phyloP scores from a whole-genome alignment of 2,329 filamentous ascomycete genomes.

The Curvularia sp. region DNA sequence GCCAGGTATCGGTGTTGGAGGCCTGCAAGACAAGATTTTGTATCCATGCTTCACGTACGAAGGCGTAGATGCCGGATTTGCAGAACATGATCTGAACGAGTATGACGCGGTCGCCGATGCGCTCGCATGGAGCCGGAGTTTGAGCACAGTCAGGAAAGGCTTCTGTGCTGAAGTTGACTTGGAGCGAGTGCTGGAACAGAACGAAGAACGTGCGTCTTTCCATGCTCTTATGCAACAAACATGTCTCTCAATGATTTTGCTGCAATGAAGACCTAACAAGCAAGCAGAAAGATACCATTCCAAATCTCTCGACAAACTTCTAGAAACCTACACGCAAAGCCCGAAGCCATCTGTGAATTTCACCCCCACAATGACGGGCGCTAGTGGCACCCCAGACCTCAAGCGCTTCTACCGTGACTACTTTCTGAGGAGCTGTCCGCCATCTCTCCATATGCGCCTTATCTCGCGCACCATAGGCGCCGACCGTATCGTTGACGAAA shows the following conservation, averaged over 20 bases:
- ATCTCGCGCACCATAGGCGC: slow-evolving; percentile 65
- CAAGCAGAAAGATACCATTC: slow-evolving; percentile 47
- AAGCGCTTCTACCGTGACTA: slow-evolving; percentile 63
- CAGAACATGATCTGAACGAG: slow-evolving; percentile 72
- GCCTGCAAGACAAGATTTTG: slow-evolving; percentile 52
- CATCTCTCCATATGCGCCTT: slow-evolving; percentile 61
- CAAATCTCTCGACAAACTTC: slow-evolving; percentile 47
- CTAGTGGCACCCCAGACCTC: slow-evolving; percentile 53
- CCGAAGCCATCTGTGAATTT: slow-evolving; percentile 53
- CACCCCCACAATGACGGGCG: slow-evolving; percentile 57
- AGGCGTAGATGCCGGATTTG: slow-evolving; percentile 69
- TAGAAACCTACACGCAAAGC: slow-evolving; percentile 48
- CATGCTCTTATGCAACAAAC: too few species aligned
- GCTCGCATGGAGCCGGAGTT: slow-evolving; percentile 73
- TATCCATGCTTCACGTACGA: slow-evolving; percentile 63
- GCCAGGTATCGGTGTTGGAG: slow-evolving; percentile 59
- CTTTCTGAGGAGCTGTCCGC: slow-evolving; percentile 59
- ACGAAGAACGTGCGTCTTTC: slow-evolving; percentile 43
- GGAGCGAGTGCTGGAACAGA: slow-evolving; percentile 56
- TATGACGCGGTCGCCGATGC: slow-evolving; percentile 69
- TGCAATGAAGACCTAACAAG: slow-evolving; percentile 10
- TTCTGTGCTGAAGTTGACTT: slow-evolving; percentile 61
- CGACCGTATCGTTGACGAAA: slow-evolving; percentile 68
- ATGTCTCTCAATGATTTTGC: not conserved
- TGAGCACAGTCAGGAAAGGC: slow-evolving; percentile 66